Evolutionary conservation across 2,329 filamentous ascomycete species (phyloP).

Genomic region (Ilyonectria sp.): DNA sequence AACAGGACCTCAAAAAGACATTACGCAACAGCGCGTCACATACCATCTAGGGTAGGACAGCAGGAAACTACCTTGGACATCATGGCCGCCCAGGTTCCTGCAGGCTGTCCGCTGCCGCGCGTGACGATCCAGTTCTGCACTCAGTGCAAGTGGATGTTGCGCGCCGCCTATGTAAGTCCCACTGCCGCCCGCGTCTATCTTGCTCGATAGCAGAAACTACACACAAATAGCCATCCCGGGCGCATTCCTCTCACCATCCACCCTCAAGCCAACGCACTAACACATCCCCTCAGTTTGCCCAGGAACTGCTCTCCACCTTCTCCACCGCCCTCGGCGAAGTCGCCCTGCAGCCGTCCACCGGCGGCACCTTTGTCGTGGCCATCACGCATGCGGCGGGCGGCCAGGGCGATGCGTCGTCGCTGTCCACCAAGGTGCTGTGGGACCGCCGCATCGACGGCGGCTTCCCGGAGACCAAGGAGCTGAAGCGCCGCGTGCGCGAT

Average conservation of each 20-base stretch:
- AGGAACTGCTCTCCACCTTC: constrained; percentile 97
- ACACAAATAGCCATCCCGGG: neutral
- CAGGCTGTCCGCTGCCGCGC: constrained; percentile 66
- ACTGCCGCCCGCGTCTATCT: constrained; percentile 7
- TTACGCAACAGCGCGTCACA: neutral
- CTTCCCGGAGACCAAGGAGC: constrained; percentile 93
- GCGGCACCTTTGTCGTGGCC: constrained; percentile 85
- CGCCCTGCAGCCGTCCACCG: constrained; percentile 86
- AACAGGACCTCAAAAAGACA: neutral
- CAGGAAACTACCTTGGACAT: neutral
- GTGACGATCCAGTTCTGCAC: constrained; percentile 94
- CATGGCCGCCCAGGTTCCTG: constrained; percentile 34
- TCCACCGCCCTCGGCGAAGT: constrained; percentile 87
- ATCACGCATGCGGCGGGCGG: constrained; percentile 61
- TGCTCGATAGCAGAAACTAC: neutral
- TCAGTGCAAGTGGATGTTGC: constrained; percentile 92
- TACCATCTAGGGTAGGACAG: neutral
- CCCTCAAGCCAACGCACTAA: neutral
- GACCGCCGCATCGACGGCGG: constrained; percentile 89
- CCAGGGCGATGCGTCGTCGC: constrained; percentile 35
- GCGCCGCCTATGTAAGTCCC: constrained; percentile 83
- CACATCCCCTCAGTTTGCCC: constrained; percentile 78
- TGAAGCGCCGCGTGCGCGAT: constrained; percentile 88
- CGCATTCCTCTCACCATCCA: neutral
- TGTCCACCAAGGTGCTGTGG: constrained; percentile 77